Conservation (phyloP, 148 eudicot genomes). For the Rhododendron simsii region DNA sequence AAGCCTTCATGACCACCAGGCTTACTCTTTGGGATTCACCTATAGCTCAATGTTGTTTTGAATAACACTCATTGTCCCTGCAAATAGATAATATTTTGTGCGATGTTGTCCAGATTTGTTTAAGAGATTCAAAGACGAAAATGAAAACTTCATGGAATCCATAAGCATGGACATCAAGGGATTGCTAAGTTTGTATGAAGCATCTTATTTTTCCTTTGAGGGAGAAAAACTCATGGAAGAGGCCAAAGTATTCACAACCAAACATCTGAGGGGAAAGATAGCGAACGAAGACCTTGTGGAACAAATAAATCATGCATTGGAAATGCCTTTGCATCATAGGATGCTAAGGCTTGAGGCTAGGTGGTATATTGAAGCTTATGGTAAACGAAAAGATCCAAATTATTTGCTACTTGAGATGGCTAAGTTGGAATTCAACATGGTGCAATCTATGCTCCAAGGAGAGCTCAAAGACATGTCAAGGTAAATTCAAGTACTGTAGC, state of each 20-base stretch:
- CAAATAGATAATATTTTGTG: too few species aligned
- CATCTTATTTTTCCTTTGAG: neutral
- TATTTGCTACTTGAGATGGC: too few species aligned
- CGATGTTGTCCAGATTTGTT: neutral
- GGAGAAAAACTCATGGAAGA: neutral
- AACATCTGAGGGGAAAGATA: neutral
- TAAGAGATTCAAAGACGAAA: neutral
- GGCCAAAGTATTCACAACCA: neutral
- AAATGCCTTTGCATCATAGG: neutral
- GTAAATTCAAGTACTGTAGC: too few species aligned
- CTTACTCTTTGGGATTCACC: too few species aligned
- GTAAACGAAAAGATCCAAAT: too few species aligned
- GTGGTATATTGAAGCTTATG: neutral
- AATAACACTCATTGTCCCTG: too few species aligned
- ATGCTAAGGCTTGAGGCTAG: neutral
- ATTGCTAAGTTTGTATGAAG: slow-evolving; percentile 1
- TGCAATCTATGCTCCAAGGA: too few species aligned
- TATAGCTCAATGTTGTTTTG: too few species aligned
- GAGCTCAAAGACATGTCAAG: too few species aligned
- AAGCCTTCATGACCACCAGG: too few species aligned
- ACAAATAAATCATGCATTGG: neutral
- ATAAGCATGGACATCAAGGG: neutral
- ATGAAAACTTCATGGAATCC: neutral
- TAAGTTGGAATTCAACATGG: too few species aligned
- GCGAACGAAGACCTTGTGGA: neutral